phyloP scores from a whole-genome alignment of 2,329 filamentous ascomycete genomes.

The Juglanconis sp. region DNA sequence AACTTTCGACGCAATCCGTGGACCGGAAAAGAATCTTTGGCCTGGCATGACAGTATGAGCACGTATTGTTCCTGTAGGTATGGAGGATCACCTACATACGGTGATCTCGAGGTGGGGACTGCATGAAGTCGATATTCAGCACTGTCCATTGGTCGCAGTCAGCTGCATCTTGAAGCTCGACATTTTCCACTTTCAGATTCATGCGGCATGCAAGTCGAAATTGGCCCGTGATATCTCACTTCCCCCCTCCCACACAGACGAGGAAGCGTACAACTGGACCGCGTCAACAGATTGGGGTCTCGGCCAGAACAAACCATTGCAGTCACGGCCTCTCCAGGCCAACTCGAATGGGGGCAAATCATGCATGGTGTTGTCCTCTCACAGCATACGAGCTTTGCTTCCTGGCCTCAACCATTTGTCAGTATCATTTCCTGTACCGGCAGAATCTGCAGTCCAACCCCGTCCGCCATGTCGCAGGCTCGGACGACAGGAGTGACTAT shows the following conservation, averaged over 20 bases:
- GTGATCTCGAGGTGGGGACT: background rate
- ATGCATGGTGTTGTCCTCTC: slow-evolving; percentile 21
- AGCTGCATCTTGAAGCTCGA: slow-evolving; percentile 15
- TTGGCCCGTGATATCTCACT: slow-evolving; percentile 9
- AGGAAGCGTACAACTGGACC: background rate
- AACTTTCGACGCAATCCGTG: background rate
- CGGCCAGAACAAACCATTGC: slow-evolving; percentile 2
- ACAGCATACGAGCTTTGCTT: slow-evolving; percentile 26
- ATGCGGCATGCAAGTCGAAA: slow-evolving; percentile 9
- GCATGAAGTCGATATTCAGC: slow-evolving; percentile 6
- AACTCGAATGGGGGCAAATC: slow-evolving; percentile 8
- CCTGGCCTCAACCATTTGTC: slow-evolving; percentile 12
- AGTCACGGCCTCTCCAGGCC: slow-evolving; percentile 23
- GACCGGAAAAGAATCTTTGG: background rate
- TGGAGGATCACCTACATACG: background rate
- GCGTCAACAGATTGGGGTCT: background rate
- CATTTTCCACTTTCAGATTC: slow-evolving; percentile 10
- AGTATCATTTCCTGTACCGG: slow-evolving; percentile 25
- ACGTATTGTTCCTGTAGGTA: background rate
- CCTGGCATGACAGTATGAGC: background rate
- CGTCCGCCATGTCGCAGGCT: slow-evolving; percentile 26
- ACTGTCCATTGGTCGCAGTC: slow-evolving; percentile 8
- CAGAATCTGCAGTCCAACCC: slow-evolving; percentile 23
- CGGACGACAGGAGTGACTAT: slow-evolving; percentile 25
- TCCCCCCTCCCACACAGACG: slow-evolving; percentile 11